Conservation (phyloP, 2,329 filamentous ascomycete species). For the Pseudohalonectria lignicola region DNA sequence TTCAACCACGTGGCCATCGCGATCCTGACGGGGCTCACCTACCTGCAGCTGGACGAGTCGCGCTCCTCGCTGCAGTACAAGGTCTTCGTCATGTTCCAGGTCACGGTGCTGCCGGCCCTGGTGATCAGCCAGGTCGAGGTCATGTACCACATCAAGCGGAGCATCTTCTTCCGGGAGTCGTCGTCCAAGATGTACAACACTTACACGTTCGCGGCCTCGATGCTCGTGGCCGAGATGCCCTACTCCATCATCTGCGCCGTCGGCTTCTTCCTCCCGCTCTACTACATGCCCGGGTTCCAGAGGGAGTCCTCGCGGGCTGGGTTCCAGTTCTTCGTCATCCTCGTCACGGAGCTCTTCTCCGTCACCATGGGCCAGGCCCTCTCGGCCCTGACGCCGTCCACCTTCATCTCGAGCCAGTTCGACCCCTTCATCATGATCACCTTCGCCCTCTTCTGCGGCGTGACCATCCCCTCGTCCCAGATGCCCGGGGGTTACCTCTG, state of each 20-base stretch:
- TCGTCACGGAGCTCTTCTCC: constrained; percentile 76
- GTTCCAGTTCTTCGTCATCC: constrained; percentile 77
- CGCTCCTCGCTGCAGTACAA: constrained; percentile 71
- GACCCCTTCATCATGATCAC: constrained; percentile 78
- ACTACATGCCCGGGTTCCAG: constrained; percentile 74
- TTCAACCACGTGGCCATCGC: constrained; percentile 78
- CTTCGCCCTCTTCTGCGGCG: constrained; percentile 79
- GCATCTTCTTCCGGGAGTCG: constrained; percentile 78
- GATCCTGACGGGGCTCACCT: constrained; percentile 68
- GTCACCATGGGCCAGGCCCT: constrained; percentile 71
- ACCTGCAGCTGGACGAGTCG: constrained; percentile 66
- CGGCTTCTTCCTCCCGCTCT: constrained; percentile 70
- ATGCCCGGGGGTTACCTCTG: constrained; percentile 76
- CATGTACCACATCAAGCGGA: constrained; percentile 69
- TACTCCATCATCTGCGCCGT: constrained; percentile 75
- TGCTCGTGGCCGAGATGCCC: constrained; percentile 76
- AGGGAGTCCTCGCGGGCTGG: constrained; percentile 54
- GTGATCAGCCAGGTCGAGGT: constrained; percentile 78
- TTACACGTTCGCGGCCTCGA: constrained; percentile 64
- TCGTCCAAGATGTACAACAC: constrained; percentile 79
- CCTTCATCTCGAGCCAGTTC: constrained; percentile 68
- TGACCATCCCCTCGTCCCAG: constrained; percentile 66
- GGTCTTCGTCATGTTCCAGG: constrained; percentile 84
- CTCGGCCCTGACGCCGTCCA: constrained; percentile 64
- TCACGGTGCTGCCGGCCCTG: constrained; percentile 71